phyloP scores from a whole-genome alignment of 2,329 filamentous ascomycete genomes.

The Botrytis pseudocinerea region DNA sequence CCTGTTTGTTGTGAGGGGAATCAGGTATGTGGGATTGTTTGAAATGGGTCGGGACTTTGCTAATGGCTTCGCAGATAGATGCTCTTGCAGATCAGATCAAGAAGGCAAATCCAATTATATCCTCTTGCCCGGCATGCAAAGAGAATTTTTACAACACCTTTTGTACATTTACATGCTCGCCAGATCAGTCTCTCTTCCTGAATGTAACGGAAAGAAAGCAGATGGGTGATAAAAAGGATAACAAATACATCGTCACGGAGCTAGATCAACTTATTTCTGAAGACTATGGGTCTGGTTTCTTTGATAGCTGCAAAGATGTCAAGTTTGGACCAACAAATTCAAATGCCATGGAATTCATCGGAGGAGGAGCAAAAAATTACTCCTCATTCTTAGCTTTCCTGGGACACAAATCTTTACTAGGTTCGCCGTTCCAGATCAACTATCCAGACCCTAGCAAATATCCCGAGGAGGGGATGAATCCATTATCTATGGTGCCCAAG shows the following conservation, averaged over 20 bases:
- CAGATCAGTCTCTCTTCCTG: constrained; percentile 91
- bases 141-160: constrained; percentile 99
- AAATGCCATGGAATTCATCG: constrained; percentile 93
- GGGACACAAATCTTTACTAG: constrained; percentile 77
- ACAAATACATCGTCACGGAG: constrained; percentile 70
- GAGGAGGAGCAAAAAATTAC: constrained; percentile 90
- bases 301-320: constrained; percentile 97
- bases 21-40: constrained; percentile 56
- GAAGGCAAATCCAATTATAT: constrained; percentile 84
- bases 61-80: constrained; percentile 58
- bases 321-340: constrained; percentile 95
- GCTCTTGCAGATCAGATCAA: constrained; percentile 81
- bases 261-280: constrained; percentile 86
- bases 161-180: constrained; percentile 97
- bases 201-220: constrained; percentile 81
- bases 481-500: constrained; percentile 72
- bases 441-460: constrained; percentile 66
- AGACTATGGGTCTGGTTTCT: constrained; percentile 84
- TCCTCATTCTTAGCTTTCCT: constrained; percentile 85
- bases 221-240: constrained; percentile 47
- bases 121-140: constrained; percentile 94
- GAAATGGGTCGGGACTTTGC: background rate
- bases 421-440: constrained; percentile 98
- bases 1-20: constrained; percentile 82
- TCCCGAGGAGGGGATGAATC: constrained; percentile 67